These are phyloP conservation scores for Populus tremula DNA, from an alignment of 345 rosid genomes.

Conservation along the genomic window DNA sequence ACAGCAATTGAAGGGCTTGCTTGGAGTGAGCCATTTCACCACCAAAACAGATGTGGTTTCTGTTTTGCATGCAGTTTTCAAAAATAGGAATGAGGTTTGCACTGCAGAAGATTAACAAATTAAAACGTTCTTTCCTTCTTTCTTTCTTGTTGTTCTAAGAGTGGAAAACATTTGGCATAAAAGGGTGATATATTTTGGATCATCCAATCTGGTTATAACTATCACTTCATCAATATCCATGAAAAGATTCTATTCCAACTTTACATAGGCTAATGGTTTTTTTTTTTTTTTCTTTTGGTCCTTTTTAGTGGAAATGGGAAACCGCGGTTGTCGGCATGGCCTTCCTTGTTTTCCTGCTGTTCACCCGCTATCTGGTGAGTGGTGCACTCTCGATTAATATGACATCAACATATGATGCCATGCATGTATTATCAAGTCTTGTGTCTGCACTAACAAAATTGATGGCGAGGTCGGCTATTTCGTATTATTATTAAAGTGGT, in stretches of 20 bases:
- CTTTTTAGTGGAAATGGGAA: slow-evolving; percentile 71
- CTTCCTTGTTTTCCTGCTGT: slow-evolving; percentile 66
- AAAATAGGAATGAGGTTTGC: slow-evolving; percentile 53
- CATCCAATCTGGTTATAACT: no score
- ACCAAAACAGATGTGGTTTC: slow-evolving; percentile 64
- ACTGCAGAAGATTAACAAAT: not conserved
- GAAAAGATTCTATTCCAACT: not conserved
- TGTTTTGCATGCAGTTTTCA: slow-evolving; percentile 52
- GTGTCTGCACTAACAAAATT: no score
- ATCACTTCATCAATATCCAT: no score
- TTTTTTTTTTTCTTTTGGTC: not conserved
- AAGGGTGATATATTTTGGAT: no score
- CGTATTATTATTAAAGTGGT: no score
- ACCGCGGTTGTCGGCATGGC: slow-evolving; percentile 57
- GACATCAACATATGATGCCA: no score
- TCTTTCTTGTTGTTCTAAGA: no score
- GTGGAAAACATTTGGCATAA: no score
- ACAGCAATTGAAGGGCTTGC: slow-evolving; percentile 80
- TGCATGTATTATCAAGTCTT: no score
- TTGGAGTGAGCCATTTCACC: slow-evolving; percentile 70
- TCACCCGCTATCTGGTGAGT: slow-evolving; percentile 63
- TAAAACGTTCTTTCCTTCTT: not conserved
- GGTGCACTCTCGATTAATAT: slow-evolving; percentile 6
- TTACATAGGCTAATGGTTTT: not conserved
- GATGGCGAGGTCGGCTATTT: no score